A percentile compares a stretch with the other conserved stretches of the same genome.
These are phyloP conservation scores for Ascochyta koolunga DNA, from an alignment of 2,329 filamentous ascomycete genomes.

Conservation along the genomic window DNA sequence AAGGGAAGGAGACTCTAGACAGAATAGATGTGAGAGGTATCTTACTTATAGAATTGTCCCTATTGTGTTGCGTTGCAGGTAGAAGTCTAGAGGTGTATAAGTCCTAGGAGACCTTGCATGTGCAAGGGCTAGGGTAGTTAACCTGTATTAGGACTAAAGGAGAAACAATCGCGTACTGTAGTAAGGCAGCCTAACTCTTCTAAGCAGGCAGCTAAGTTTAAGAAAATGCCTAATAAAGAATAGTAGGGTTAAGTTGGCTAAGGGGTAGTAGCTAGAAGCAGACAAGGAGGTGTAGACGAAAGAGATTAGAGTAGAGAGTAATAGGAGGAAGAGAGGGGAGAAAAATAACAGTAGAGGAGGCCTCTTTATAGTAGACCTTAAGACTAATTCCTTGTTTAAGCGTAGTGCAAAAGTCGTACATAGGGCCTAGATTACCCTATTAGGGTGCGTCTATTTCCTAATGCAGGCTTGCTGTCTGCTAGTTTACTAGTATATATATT, in stretches of 20 bases:
- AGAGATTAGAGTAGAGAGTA: background rate
- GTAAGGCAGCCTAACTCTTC: background rate
- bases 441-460: too few species aligned
- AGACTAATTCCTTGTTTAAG: too few species aligned
- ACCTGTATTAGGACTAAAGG: background rate
- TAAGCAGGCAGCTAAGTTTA: background rate
- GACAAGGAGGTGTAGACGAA: background rate
- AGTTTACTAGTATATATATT: too few species aligned
- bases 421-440: too few species aligned
- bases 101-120: background rate
- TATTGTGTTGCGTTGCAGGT: background rate
- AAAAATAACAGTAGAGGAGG: too few species aligned
- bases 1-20: background rate
- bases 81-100: background rate
- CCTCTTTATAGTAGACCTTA: too few species aligned
- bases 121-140: background rate
- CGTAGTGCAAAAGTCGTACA: too few species aligned
- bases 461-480: too few species aligned
- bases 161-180: background rate
- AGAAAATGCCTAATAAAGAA: background rate
- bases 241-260: background rate
- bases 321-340: too few species aligned
- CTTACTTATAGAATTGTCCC: background rate
- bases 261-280: background rate
- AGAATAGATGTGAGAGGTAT: background rate